Base-by-base conservation (phyloP, 2,329 filamentous ascomycete genomes). In the Epichloe typhina region DNA sequence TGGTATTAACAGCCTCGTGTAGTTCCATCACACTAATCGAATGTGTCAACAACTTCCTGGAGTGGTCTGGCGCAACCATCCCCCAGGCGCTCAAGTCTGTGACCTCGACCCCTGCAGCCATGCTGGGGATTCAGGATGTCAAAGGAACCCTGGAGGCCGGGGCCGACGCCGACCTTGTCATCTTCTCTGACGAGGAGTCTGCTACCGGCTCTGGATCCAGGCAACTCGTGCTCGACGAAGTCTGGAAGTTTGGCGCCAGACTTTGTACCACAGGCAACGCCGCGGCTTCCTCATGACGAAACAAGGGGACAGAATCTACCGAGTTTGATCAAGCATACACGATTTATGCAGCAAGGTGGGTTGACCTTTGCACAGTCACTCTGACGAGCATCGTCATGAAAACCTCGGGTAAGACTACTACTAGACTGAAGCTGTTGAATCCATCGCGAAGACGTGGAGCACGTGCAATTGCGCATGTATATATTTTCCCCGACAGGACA, bases 11-110 rank as follows among this genome's bases (percentile, higher is more conserved):
- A 26, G 9, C 8, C 13, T 19, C n/a, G 3, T 9, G 40, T 49
- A 84, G 80, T 58, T 82, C 81, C 41, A 81, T 83, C 49, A 83
- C 83, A 6, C 72, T 94, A n/a, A 76, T 90, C 40, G 84, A 91
- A 58, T 93, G 88, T 59, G 80, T 90, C 50, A 84, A 82, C 61
- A 93, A 93, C 66, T 90, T 93, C 64, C 72, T 88, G 57, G 76
- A 76, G 52, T 91, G 84, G 83, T 83, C 83, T 1, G 84, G 83
- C 13, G 76, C 79, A 5, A 75, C 73, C 37, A 75, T 90, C 37
- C 79, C 79, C 0, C 76, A 83, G 60, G 86, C 83, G 1, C 67
- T 93, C 44, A 78, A 76, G 55, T 78, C 85, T 8, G 87, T 90
- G 33, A 93, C 88, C 0, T 72, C 77, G 36, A 89, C 86, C 1